Evolutionary conservation across 2,329 filamentous ascomycete species (phyloP).

Genomic region (Aspergillus terreus): DNA sequence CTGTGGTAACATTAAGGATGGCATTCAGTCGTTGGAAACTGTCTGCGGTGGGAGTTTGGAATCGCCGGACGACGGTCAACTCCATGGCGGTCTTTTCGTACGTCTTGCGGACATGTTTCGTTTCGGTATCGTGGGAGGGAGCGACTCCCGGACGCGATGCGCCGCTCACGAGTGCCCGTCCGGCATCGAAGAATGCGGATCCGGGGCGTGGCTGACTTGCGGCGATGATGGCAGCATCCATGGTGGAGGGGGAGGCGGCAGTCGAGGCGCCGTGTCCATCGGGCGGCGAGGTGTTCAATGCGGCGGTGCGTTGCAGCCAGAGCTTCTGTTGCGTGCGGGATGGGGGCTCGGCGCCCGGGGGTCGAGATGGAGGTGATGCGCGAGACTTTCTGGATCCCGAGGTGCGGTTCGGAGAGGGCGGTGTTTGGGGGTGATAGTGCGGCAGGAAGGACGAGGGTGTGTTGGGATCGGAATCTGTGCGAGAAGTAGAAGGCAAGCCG

Average conservation of each 20-base stretch:
- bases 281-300: constrained; percentile 42
- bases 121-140: constrained; percentile 30
- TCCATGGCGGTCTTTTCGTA: constrained; percentile 44
- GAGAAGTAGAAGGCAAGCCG: constrained; percentile 28
- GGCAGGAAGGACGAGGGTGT: constrained; percentile 46
- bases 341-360: constrained; percentile 34
- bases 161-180: constrained; percentile 27
- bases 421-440: constrained; percentile 45
- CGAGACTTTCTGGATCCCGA: constrained; percentile 24
- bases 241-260: constrained; percentile 29
- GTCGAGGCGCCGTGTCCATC: constrained; percentile 34
- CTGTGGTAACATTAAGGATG: constrained; percentile 18
- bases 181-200: constrained; percentile 26
- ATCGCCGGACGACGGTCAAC: constrained; percentile 43
- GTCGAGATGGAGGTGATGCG: constrained; percentile 31
- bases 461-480: constrained; percentile 42
- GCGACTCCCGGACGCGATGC: constrained; percentile 22
- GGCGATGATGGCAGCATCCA: constrained; percentile 33
- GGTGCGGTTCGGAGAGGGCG: constrained; percentile 37
- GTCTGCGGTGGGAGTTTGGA: constrained; percentile 42
- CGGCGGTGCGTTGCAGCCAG: constrained; percentile 45
- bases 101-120: constrained; percentile 39
- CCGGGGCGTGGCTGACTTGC: constrained; percentile 27
- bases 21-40: constrained; percentile 39
- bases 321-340: constrained; percentile 49